Base-by-base conservation (phyloP, 768 basidiomycete species). In the Suillus clintonianus region DNA sequence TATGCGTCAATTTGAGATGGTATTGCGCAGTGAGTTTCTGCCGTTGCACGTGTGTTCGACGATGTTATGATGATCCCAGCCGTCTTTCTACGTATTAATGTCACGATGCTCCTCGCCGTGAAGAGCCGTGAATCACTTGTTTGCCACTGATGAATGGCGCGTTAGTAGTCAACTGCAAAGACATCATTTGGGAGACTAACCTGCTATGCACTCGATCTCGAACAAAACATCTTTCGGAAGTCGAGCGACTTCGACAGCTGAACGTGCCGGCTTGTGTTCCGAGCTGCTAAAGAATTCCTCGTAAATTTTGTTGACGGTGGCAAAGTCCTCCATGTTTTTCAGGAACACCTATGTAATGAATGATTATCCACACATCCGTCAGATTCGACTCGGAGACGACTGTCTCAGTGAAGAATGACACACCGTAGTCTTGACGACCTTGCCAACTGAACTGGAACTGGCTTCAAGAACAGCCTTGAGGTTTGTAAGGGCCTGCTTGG, bases 401-500 rank as follows among this genome's bases (percentile, higher is more conserved):
- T 32, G 41, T 19, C 9, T 43, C 32, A 22, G 15, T 15, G 54
- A 39, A 53, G n/a, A 39, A 4, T 2, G 5, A 80, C 90, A 63
- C 68, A 94, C 96, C 43, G 94, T 97, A 51, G 92, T 93, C 81
- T 99, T 99, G 67, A 91, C 87, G 64, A 99, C 89, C 73, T 91
- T 90, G 56, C 86, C 85, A 17, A 92, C 70, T 66, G 88, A 85
- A 14, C 92, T 90, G 15, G 91, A 92, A 57, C 90, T 88, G 5
- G 90, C 95, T 73, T 92, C 87, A 42, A 99, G 82, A 64, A 99
- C 87, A 14, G 88, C 87, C 67, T 86, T 84, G 74, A 98, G 81
- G 80, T 99, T 99, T 73, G 88, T 86, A 69, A 99, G 82, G 11
- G 89, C 92, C 75, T 96, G 95, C 61, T 83, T 79, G 10, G 95